These are phyloP conservation scores for Gloeophyllum trabeum DNA, from an alignment of 768 basidiomycete species.

Conservation along the genomic window DNA sequence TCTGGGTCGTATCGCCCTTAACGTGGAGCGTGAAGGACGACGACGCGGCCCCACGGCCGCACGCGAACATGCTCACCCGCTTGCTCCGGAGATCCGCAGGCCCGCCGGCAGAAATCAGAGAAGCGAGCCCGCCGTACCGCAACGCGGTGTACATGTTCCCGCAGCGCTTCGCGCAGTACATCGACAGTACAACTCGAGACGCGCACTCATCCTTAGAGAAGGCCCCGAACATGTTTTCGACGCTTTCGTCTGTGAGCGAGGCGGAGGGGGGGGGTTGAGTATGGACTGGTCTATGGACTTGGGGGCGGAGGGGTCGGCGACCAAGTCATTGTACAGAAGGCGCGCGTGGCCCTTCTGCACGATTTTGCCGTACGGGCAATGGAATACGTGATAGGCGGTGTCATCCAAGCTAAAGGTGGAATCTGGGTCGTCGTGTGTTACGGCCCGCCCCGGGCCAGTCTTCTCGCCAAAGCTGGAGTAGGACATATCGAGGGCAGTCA, in stretches of 20 bases:
- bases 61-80: conserved; percentile 91
- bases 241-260: conserved; percentile 84
- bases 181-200: conserved; percentile 65
- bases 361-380: conserved; percentile 97
- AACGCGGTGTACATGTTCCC: conserved; percentile 99
- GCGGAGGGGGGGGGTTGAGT: conserved; percentile 55
- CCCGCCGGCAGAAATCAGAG: conserved; percentile 64
- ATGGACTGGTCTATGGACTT: conserved; percentile 62
- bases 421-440: conserved; percentile 19
- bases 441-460: conserved; percentile 28
- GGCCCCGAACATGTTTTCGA: conserved; percentile 91
- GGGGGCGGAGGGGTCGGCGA: conserved; percentile 58
- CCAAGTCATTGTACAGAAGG: conserved; percentile 86
- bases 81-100: conserved; percentile 66
- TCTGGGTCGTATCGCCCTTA: conserved; percentile 79
- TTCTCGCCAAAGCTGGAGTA: conserved; percentile 83
- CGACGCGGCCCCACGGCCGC: conserved; percentile 91
- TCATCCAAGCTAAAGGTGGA: conserved; percentile 62
- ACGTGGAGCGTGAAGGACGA: conserved; percentile 85
- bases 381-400: conserved; percentile 92
- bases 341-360: conserved; percentile 96
- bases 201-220: conserved; percentile 67
- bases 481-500: conserved; percentile 84
- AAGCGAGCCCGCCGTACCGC: conserved; percentile 88
- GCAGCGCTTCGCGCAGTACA: conserved; percentile 81